A percentile compares a stretch with the other conserved stretches of the same genome.
Conservation (phyloP, 2,329 filamentous ascomycete species). For the Colletotrichum sp. region DNA sequence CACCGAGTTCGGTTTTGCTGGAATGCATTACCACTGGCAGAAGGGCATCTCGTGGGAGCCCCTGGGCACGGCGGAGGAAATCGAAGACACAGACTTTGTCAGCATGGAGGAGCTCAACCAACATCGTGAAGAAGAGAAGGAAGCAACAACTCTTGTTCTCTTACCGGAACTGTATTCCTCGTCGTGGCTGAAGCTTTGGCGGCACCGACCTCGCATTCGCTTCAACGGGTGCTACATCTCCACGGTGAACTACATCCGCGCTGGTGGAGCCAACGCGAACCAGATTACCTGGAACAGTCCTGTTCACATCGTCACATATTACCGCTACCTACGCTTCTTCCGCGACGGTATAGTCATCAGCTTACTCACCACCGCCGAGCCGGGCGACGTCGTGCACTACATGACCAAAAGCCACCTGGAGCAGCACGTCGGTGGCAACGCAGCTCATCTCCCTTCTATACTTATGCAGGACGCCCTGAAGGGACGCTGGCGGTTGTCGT, state of each 20-base stretch:
- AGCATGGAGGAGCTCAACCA: conserved; percentile 41
- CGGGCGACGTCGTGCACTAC: conserved; percentile 85
- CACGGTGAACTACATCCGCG: conserved; percentile 92
- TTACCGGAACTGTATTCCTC: conserved; percentile 49
- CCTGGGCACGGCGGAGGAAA: conserved; percentile 39
- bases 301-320: conserved; percentile 96
- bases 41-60: conserved; percentile 64
- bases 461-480: conserved; percentile 73
- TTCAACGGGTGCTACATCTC: conserved; percentile 97
- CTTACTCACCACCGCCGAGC: conserved; percentile 81
- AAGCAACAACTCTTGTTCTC: conserved; percentile 44
- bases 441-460: conserved; percentile 42
- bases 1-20: conserved; percentile 75
- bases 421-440: conserved; percentile 39
- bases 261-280: conserved; percentile 75
- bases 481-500: conserved; percentile 47
- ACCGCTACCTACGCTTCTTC: conserved; percentile 92
- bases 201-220: conserved; percentile 80
- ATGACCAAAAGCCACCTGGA: conserved; percentile 74
- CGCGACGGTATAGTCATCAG: conserved; percentile 85
- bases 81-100: conserved; percentile 34
- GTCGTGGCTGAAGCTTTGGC: conserved; percentile 76
- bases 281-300: conserved; percentile 79
- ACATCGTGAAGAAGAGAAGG: conserved; percentile 35
- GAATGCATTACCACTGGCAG: conserved; percentile 83